Conservation (phyloP, 768 basidiomycete species). For the Cystobasidium tubakii region DNA sequence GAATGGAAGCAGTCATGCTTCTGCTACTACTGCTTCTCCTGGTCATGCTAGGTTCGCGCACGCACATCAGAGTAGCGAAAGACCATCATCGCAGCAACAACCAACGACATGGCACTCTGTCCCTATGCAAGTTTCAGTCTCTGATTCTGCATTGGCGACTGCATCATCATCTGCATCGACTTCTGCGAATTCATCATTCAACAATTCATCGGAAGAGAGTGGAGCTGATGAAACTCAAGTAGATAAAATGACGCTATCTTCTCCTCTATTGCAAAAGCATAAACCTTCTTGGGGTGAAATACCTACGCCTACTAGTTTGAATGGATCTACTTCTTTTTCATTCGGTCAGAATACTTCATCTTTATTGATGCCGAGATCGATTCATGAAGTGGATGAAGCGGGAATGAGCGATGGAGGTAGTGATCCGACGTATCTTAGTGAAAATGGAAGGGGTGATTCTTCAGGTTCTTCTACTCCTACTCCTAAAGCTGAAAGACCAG, state of each 20-base stretch:
- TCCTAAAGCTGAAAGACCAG: conserved; percentile 13
- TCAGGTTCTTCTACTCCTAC: conserved; percentile 4
- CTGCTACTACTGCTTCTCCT: background rate
- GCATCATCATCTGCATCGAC: background rate
- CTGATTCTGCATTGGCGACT: background rate
- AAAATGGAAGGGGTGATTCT: background rate
- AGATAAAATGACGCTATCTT: background rate
- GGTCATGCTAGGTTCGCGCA: background rate
- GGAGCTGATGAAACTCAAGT: background rate
- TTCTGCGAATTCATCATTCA: background rate
- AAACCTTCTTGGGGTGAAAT: conserved; percentile 16
- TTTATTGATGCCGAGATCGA: too few species aligned
- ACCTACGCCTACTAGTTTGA: conserved; percentile 4
- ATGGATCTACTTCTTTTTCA: background rate
- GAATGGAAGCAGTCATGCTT: background rate
- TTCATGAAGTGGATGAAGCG: too few species aligned
- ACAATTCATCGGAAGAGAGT: background rate
- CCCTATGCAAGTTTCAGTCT: background rate
- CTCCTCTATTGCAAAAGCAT: conserved; percentile 14
- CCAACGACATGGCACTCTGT: background rate
- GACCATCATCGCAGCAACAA: background rate
- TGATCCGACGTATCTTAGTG: background rate
- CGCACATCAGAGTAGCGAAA: background rate
- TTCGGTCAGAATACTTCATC: conserved; percentile 4
- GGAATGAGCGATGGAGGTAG: background rate